Conservation (phyloP, 1,139 yeast genomes). For the Candida tetrigidarum region DNA sequence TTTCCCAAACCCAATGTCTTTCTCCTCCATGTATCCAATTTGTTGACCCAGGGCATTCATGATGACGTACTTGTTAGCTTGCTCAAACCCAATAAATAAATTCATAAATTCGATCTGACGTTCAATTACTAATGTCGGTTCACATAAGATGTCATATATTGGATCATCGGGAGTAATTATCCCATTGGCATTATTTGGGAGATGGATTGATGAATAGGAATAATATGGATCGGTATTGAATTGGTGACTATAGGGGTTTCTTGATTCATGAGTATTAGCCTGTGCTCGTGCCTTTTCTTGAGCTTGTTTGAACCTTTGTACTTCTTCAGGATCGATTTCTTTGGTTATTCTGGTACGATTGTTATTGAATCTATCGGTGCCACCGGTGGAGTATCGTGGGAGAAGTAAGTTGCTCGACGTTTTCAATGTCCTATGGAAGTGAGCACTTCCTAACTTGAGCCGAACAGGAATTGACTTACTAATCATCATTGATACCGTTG, state of each 20-base stretch:
- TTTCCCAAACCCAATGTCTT: slow-evolving; percentile 72
- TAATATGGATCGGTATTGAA: slow-evolving; percentile 8
- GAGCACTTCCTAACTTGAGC: background rate
- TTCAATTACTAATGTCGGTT: slow-evolving; percentile 86
- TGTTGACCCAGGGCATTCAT: slow-evolving; percentile 75
- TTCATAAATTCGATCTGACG: slow-evolving; percentile 89
- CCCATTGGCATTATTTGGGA: slow-evolving; percentile 50
- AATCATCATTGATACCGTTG: background rate
- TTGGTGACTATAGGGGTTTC: slow-evolving; percentile 17
- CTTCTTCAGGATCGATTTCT: slow-evolving; percentile 47
- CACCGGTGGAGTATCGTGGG: slow-evolving; percentile 5
- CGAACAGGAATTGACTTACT: background rate
- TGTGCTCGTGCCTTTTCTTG: slow-evolving; percentile 17
- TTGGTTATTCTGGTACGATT: slow-evolving; percentile 34
- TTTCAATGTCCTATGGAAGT: background rate
- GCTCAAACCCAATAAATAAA: slow-evolving; percentile 86
- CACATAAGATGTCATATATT: slow-evolving; percentile 58
- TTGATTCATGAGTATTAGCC: slow-evolving; percentile 18
- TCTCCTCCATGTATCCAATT: slow-evolving; percentile 81
- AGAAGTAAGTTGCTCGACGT: background rate
- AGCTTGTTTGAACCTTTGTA: slow-evolving; percentile 26
- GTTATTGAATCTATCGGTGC: background rate
- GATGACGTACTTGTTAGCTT: slow-evolving; percentile 78
- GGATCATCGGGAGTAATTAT: slow-evolving; percentile 58
- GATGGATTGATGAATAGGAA: slow-evolving; percentile 33